Evolutionary conservation across 805 yeast genomes (phyloP), one percentile per base, ranked within the genome.

Genomic region (Lachancea thermotolerans): DNA sequence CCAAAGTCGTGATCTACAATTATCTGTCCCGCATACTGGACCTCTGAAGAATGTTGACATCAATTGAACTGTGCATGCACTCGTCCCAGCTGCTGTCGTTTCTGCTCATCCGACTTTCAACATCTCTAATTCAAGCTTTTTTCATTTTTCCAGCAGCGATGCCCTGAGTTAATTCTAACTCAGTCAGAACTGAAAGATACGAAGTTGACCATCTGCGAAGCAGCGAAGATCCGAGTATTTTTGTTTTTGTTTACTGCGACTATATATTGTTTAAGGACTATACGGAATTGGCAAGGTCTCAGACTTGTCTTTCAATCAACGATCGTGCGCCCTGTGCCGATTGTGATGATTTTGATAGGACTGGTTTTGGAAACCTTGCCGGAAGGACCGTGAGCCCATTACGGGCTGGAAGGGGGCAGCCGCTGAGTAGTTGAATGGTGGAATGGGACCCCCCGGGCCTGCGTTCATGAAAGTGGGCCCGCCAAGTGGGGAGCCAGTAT

Each of bases 11-110:
- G 96, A 85, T 3, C 85, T 78, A 65, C 99, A 91, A 68, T 91
- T 91, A 51, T 85, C 90, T 2, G 81, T 80, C 1, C 97, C 97
- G 72, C 99, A 91, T 4, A 82, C 66, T 4, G 85, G 82, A 1
- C 99, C 98, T 53, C 80, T 70, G 35, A 73, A 70, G 78, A 81
- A 83, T 9, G 66, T 56, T 1, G 66, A 61, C 66, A 62, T 62
- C 3, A 18, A 21, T 21, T 21, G 25, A 21, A 31, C 32, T 2
- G 32, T 25, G 21, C 42, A 39, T 32, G 28, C 27, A 17, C 17
- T n/a, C 25, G 25, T 21, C 25, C 25, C 25, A 21, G 25, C 7
- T 21, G 25, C 6, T 21, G 25, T 21, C 25, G 25, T 21, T 21
- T 21, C 7, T 21, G 6, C 25, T 21, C 25, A 21, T 21, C 25